Conservation (phyloP, 1,284 basidiomycete species). For the Entoloma clypeatum region DNA sequence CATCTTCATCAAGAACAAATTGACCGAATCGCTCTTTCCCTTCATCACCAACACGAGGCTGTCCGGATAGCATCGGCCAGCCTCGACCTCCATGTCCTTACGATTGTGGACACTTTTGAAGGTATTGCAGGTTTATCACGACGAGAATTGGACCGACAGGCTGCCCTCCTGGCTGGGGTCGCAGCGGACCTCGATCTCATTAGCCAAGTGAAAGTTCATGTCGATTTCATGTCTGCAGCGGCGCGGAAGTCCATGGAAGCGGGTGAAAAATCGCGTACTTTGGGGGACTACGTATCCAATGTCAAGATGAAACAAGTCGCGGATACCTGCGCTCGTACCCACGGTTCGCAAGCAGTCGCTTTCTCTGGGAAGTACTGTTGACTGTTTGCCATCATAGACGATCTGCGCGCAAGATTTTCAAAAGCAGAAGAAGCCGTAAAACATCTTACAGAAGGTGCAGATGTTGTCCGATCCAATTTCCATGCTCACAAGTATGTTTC, state of each 20-base stretch:
- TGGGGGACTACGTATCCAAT: constrained; percentile 76
- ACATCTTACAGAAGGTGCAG: constrained; percentile 54
- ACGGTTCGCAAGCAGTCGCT: constrained; percentile 48
- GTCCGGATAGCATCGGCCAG: constrained; percentile 62
- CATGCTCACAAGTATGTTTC: constrained; percentile 45
- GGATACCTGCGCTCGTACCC: constrained; percentile 66
- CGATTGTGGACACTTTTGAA: constrained; percentile 67
- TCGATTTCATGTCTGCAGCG: constrained; percentile 66
- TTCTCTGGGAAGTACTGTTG: not conserved
- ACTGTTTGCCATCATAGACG: constrained; percentile 37
- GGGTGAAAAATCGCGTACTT: constrained; percentile 61
- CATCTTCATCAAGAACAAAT: constrained; percentile 60
- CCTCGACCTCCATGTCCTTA: constrained; percentile 67
- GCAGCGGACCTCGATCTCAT: constrained; percentile 70
- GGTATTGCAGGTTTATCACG: constrained; percentile 50
- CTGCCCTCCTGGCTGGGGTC: constrained; percentile 52
- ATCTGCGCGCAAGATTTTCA: constrained; percentile 50
- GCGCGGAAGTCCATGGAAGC: constrained; percentile 64
- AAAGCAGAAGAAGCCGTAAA: constrained; percentile 52
- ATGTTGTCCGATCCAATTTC: constrained; percentile 51
- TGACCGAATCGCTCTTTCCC: constrained; percentile 42
- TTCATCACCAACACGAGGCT: constrained; percentile 63
- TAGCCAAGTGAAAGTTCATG: constrained; percentile 59
- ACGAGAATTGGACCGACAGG: constrained; percentile 62
- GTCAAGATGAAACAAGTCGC: constrained; percentile 78